Evolutionary conservation across 192 early-diverging fungal species (phyloP).

Genomic region (Mortierella hygrophila): DNA sequence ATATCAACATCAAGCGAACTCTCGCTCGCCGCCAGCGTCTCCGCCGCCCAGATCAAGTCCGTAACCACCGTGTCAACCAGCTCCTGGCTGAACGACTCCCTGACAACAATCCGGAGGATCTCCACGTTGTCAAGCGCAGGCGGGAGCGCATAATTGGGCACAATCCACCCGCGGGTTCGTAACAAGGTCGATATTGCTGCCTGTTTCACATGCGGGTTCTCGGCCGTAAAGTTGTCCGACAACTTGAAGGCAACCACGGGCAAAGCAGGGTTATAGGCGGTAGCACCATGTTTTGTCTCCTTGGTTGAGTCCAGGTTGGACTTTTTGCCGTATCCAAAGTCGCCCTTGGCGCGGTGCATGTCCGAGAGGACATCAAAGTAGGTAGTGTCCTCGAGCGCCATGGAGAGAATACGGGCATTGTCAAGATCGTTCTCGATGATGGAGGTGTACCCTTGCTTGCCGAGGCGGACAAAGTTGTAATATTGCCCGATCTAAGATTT

Average conservation of each 20-base stretch:
- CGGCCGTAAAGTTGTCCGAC: constrained; percentile 63
- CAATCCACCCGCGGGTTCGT: constrained; percentile 80
- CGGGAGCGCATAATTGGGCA: constrained; percentile 82
- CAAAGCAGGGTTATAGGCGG: constrained; percentile 63
- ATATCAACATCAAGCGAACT: constrained; percentile 25
- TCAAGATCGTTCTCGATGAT: constrained; percentile 69
- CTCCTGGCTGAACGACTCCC: constrained; percentile 69
- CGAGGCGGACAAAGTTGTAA: constrained; percentile 83
- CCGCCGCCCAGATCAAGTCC: constrained; percentile 66
- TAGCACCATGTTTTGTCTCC: not conserved
- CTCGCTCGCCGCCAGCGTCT: constrained; percentile 41
- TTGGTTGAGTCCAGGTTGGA: constrained; percentile 11
- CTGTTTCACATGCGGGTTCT: constrained; percentile 68
- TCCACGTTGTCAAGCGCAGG: constrained; percentile 60
- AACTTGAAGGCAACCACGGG: constrained; percentile 78
- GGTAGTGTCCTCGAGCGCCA: constrained; percentile 66
- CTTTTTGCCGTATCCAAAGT: constrained; percentile 55
- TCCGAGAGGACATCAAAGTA: constrained; percentile 74
- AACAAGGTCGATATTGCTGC: constrained; percentile 65
- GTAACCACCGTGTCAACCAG: constrained; percentile 62
- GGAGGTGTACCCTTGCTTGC: constrained; percentile 69
- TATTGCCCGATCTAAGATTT: constrained; percentile 73
- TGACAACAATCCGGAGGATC: constrained; percentile 76
- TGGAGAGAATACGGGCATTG: constrained; percentile 70
- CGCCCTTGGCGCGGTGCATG: constrained; percentile 67